These are phyloP conservation scores for Xerocomus potaroensis DNA, from an alignment of 768 basidiomycete genomes.

Conservation along the genomic window DNA sequence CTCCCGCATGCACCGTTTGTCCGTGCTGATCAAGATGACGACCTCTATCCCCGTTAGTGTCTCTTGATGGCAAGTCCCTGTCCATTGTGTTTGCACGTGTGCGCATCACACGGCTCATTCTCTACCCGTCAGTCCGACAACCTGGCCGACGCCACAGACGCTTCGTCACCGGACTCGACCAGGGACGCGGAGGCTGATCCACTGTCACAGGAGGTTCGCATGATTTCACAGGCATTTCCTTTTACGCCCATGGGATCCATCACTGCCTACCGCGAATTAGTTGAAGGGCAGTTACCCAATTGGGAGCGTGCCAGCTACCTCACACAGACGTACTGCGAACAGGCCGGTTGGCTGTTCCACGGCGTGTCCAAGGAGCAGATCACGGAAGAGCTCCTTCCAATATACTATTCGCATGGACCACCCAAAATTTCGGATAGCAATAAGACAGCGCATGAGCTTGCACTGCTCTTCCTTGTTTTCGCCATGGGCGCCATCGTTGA, in stretches of 20 bases:
- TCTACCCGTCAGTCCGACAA: conserved; percentile 26
- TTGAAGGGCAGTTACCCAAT: conserved; percentile 51
- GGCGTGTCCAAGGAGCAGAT: conserved; percentile 45
- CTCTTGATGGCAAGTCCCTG: conserved; percentile 29
- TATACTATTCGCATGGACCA: conserved; percentile 34
- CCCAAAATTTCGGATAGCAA: conserved; percentile 33
- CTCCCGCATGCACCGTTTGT: no score
- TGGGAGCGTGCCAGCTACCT: conserved; percentile 46
- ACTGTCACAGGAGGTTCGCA: conserved; percentile 31
- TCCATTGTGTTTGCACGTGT: no score
- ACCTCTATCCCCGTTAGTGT: conserved; percentile 22
- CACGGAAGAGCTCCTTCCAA: conserved; percentile 38
- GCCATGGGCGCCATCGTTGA: conserved; percentile 51
- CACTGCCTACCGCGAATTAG: conserved; percentile 42
- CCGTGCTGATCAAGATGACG: no score
- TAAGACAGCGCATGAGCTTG: conserved; percentile 45
- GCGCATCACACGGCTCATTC: no score
- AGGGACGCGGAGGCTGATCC: conserved; percentile 28
- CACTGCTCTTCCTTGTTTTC: conserved; percentile 46
- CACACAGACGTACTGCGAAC: conserved; percentile 41
- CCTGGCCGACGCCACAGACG: conserved; percentile 8
- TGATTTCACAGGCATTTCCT: conserved; percentile 60
- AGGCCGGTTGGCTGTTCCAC: conserved; percentile 51
- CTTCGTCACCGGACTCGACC: conserved; percentile 24
- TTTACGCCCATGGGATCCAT: conserved; percentile 56